Base-by-base conservation (phyloP, 163 green algal species). In the Prototheca stagnorum region DNA sequence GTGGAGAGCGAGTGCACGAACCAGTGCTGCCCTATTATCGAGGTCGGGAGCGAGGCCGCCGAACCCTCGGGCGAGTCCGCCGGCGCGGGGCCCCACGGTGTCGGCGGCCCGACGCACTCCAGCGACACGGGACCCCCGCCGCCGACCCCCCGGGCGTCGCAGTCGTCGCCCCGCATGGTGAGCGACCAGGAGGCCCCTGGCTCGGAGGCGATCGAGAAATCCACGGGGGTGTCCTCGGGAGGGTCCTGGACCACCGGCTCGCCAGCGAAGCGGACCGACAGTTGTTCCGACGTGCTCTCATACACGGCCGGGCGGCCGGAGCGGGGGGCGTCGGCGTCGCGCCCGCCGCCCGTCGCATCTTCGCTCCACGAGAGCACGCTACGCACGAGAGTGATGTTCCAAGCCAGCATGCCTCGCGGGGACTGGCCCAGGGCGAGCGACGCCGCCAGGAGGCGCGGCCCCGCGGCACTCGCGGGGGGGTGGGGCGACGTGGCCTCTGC, bases 381-480 rank as follows among this genome's bases (percentile, higher is more conserved):
- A n/a, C n/a, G n/a, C 5, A 23, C 40, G 22, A 47, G 40, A 16
- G 40, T 33, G 19, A 47, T 47, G 40, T 47, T 47, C 40, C 40
- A 47, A 23, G 22, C 40, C 40, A 47, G 19, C 5, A 21, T 11
- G 7, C 40, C 40, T 11, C 40, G 40, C 14, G 40, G 40, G 22
- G 29, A 34, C 22, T 9, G 4, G 20, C 40, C 40, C 40, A 47
- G 9, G 40, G 29, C 29, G 21, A 47, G 22, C n/a, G n/a, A n/a
- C n/a, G n/a, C n/a, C n/a, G n/a, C n/a, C n/a, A n/a, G n/a, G n/a
- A n/a, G n/a, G n/a, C n/a, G n/a, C n/a, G n/a, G n/a, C n/a, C n/a
- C n/a, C n/a, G n/a, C n/a, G n/a, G n/a, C n/a, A n/a, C n/a, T n/a
- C n/a, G n/a, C n/a, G n/a, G n/a, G n/a, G n/a, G n/a, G n/a, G n/a